Evolutionary conservation across 1,284 basidiomycete species (phyloP).

Genomic region (Mycena sp.): DNA sequence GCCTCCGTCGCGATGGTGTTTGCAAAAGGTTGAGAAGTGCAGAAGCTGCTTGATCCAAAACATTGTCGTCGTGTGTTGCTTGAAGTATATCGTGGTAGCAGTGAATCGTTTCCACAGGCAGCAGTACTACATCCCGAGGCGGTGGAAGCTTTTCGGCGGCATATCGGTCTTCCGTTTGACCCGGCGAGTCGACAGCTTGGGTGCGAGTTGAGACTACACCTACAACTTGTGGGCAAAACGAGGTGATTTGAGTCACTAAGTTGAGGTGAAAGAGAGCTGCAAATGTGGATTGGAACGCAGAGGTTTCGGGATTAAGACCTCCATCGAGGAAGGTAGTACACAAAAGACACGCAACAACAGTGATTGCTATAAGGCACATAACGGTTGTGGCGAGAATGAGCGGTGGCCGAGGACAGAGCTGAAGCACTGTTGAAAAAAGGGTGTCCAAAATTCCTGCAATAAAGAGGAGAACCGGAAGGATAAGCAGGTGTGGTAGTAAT

Average conservation of each 20-base stretch:
- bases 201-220: too few species aligned
- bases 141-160: too few species aligned
- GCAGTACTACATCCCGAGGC: neutral
- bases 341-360: neutral
- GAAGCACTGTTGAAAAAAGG: neutral
- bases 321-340: neutral
- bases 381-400: conserved; percentile 2
- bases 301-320: conserved; percentile 4
- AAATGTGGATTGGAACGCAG: conserved; percentile 14
- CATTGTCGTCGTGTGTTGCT: conserved; percentile 9
- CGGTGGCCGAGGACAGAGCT: neutral
- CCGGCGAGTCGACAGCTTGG: too few species aligned
- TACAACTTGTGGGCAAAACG: too few species aligned
- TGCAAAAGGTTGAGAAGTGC: neutral
- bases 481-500: conserved; percentile 5
- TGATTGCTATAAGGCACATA: neutral
- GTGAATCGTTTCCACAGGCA: neutral
- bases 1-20: neutral
- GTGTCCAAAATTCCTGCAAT: conserved; percentile 7
- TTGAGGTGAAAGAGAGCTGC: neutral
- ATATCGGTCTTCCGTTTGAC: too few species aligned
- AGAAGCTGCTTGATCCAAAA: conserved; percentile 1
- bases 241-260: too few species aligned
- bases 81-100: conserved; percentile 1
- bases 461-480: conserved; percentile 21